These are phyloP conservation scores for Leucoagaricus sp. DNA, from an alignment of 1,284 basidiomycete genomes.

Conservation along the genomic window DNA sequence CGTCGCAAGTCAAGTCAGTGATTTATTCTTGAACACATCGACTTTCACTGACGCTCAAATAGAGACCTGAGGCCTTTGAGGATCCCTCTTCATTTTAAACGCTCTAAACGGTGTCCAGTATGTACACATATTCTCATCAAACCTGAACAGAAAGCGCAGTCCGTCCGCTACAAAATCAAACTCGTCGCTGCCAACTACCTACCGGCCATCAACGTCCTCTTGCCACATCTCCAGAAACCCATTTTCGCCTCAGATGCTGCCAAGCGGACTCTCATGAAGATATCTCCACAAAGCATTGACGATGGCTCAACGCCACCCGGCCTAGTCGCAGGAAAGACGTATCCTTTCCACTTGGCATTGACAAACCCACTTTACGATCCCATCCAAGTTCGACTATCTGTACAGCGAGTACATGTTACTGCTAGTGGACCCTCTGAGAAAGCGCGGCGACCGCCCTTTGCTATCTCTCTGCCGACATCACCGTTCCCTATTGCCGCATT, in stretches of 20 bases:
- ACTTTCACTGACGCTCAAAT: constrained; percentile 16
- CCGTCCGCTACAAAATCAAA: constrained; percentile 95
- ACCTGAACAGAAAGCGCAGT: constrained; percentile 95
- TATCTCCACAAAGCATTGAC: constrained; percentile 37
- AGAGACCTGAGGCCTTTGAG: constrained; percentile 86
- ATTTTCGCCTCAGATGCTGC: constrained; percentile 40
- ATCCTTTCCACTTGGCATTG: constrained; percentile 85
- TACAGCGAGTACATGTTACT: constrained; percentile 59
- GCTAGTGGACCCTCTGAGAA: constrained; percentile 47
- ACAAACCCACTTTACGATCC: constrained; percentile 95
- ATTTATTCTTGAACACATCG: constrained; percentile 7
- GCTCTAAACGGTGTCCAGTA: constrained; percentile 91
- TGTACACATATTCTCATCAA: constrained; percentile 98
- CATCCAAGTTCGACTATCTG: constrained; percentile 82
- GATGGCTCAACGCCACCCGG: constrained; percentile 43
- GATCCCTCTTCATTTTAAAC: constrained; percentile 90
- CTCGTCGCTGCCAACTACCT: constrained; percentile 93
- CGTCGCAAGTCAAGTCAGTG: constrained; percentile 65
- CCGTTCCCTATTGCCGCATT: constrained; percentile 84
- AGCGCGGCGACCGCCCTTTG: constrained; percentile 68
- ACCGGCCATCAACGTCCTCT: constrained; percentile 78
- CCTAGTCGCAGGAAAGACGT: constrained; percentile 75
- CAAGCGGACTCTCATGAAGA: constrained; percentile 49
- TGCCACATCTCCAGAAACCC: constrained; percentile 54
- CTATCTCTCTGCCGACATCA: constrained; percentile 73